phyloP scores from a whole-genome alignment of 192 early-diverging fungal species.

The Coemansia sp. region DNA sequence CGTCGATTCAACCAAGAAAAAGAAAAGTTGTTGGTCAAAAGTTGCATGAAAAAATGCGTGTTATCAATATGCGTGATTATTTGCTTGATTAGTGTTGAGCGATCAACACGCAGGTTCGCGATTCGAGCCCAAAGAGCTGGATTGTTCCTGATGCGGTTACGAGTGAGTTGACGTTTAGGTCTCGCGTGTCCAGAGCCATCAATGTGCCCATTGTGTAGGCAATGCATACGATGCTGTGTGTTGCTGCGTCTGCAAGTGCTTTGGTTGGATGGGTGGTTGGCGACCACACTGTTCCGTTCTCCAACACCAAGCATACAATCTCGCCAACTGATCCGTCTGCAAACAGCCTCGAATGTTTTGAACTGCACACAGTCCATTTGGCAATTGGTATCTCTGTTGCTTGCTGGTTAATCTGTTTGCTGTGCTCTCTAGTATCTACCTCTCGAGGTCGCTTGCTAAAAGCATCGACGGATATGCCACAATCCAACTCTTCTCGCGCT shows the following conservation, averaged over 20 bases:
- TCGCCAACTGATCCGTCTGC: background rate
- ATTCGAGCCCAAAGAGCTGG: background rate
- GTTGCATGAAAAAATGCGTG: background rate
- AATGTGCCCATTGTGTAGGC: background rate
- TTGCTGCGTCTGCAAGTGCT: background rate
- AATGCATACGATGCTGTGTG: background rate
- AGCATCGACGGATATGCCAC: background rate
- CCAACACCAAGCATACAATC: conserved; percentile 7
- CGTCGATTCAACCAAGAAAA: background rate
- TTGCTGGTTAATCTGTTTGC: background rate
- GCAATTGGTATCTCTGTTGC: background rate
- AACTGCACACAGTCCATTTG: background rate
- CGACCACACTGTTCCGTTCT: conserved; percentile 6
- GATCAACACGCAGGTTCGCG: background rate
- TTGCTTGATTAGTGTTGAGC: no score
- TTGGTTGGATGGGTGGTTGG: background rate
- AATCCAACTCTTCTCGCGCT: background rate
- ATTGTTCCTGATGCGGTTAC: background rate
- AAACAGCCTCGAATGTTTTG: background rate
- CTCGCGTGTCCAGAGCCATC: conserved; percentile 7
- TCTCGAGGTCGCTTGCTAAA: background rate
- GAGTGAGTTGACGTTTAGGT: conserved; percentile 1
- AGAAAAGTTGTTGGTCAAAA: background rate
- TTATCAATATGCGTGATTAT: background rate
- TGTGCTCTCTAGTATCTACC: background rate